Evolutionary conservation across 768 basidiomycete species (phyloP).

Genomic region (Gymnopilus dilepis): DNA sequence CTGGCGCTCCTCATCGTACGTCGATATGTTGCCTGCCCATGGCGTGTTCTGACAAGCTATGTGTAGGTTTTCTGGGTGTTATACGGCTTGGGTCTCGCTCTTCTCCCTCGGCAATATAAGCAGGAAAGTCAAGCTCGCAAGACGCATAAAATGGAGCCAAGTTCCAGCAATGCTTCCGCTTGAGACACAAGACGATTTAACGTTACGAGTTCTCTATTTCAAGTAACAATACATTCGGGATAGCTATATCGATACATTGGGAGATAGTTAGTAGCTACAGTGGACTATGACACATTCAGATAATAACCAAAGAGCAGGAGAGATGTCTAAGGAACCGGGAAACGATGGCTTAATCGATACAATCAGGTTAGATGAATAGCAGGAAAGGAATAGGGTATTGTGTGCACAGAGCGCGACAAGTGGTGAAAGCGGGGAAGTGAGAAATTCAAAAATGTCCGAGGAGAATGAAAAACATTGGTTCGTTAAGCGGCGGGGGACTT

Average conservation of each 20-base stretch:
- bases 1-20: conserved; percentile 48
- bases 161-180: conserved; percentile 14
- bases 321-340: conserved; percentile 18
- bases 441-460: conserved; percentile 1
- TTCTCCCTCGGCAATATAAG: conserved; percentile 51
- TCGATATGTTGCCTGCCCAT: conserved; percentile 8
- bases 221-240: conserved; percentile 28
- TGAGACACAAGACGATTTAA: conserved; percentile 13
- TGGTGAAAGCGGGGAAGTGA: conserved; percentile 5
- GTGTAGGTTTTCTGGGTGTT: conserved; percentile 53
- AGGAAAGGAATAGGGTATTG: conserved; percentile 24
- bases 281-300: conserved; percentile 16
- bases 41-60: conserved; percentile 2
- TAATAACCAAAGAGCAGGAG: conserved; percentile 9
- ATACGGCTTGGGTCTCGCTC: conserved; percentile 45
- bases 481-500: not conserved
- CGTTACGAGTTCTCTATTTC: not conserved
- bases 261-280: conserved; percentile 20
- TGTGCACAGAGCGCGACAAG: conserved; percentile 12
- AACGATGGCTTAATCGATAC: conserved; percentile 28
- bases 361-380: conserved; percentile 20
- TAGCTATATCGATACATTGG: conserved; percentile 29
- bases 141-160: conserved; percentile 24
- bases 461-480: not conserved
- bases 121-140: conserved; percentile 40